Evolutionary conservation across 257 asterid species (phyloP), one percentile per base, ranked within the genome.

Genomic region (Scutellaria minor): DNA sequence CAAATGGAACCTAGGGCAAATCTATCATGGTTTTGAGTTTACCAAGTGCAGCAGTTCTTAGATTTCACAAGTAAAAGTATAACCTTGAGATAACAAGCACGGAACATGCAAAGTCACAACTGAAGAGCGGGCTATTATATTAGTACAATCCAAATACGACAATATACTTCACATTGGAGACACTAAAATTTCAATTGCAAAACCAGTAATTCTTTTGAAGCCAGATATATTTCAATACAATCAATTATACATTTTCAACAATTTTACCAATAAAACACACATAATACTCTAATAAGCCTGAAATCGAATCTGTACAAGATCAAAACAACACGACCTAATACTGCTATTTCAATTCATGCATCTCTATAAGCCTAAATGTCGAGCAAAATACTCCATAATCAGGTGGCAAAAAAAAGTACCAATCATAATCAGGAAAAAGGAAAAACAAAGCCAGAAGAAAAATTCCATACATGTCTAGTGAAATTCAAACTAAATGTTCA

Each of bases 41-140:
- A 75, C 57, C 42, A 71, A 60, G 40, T 39, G 59, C 55, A 51
- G 52, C 54, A 48, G 45, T 63, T 61, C 68, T 60, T 37, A 35
- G 39, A 66, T 61, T 9, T 77, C 60, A 74, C 31, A 60, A 52
- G 68, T 44, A 54, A 66, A 20, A 37, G 20, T 48, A 46, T 47
- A 46, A 66, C 68, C 77, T 45, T 59, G 50, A 24, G 27, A 69
- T 27, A 63, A 37, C 7, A 62, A 70, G 39, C 48, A 12, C 41
- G 48, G 11, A 20, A 58, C 44, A 10, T 6, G 7, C 58, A 71
- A 62, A 48, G 22, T 53, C 20, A 20, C 54, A 6, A 44, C 64
- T 27, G 7, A 51, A 12, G n/a, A 57, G 18, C 59, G 37, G 51
- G 13, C 48, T 45, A 45, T 24, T 67, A 20, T 35, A 72, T 31